Evolutionary conservation across 2,329 filamentous ascomycete genomes (phyloP).

Genomic region (Nemania sp.): DNA sequence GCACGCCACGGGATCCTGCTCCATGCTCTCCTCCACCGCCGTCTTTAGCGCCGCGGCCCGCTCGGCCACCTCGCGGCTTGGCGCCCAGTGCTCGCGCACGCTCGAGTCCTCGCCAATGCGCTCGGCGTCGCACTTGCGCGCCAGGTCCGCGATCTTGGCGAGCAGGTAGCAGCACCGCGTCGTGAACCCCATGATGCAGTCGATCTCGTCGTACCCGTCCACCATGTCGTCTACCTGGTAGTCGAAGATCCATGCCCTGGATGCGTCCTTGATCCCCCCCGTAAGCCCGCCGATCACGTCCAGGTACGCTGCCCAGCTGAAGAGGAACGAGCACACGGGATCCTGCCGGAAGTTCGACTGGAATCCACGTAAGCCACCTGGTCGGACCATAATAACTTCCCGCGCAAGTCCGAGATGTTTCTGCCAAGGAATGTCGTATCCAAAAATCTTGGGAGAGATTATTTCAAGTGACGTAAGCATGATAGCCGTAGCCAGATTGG

Average conservation of each 20-base stretch:
- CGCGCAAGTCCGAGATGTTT: conserved; percentile 76
- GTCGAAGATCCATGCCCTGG: conserved; percentile 56
- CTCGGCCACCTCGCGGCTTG: conserved; percentile 55
- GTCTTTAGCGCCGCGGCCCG: conserved; percentile 62
- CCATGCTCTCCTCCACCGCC: conserved; percentile 62
- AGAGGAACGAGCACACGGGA: conserved; percentile 72
- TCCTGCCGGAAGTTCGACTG: conserved; percentile 56
- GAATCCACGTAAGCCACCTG: conserved; percentile 51
- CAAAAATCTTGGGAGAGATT: conserved; percentile 79
- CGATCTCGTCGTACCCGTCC: conserved; percentile 68
- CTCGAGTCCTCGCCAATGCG: conserved; percentile 60
- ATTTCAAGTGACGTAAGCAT: conserved; percentile 86
- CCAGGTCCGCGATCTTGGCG: conserved; percentile 71
- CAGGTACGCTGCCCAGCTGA: conserved; percentile 82
- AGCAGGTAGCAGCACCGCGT: conserved; percentile 71
- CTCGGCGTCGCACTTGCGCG: conserved; percentile 67
- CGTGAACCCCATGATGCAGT: conserved; percentile 81
- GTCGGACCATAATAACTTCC: conserved; percentile 70
- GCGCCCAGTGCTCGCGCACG: conserved; percentile 59
- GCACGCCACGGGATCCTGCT: conserved; percentile 46
- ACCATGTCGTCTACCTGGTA: conserved; percentile 53
- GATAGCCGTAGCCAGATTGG: conserved; percentile 77
- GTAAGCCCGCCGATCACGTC: conserved; percentile 76
- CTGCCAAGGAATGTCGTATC: conserved; percentile 80
- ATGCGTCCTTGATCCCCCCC: conserved; percentile 58